Base-by-base conservation (phyloP, 192 early-diverging fungal species). In the Ambispora gerdemannii region DNA sequence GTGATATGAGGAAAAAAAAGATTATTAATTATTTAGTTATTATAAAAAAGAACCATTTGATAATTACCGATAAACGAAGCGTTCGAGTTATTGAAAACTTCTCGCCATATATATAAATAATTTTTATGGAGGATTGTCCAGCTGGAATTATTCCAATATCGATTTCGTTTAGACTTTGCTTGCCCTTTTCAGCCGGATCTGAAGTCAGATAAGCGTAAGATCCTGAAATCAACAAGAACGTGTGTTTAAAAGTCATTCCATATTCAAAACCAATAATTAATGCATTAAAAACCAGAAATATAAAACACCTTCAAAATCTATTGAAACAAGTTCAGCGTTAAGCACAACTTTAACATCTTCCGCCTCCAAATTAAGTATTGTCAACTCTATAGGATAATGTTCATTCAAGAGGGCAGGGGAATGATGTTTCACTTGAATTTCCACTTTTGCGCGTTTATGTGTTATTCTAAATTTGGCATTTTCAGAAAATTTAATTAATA, bases 401-500 rank as follows among this genome's bases (percentile, higher is more conserved):
- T 91, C 90, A 61, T 92, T 87, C 60, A 92, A 63, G n/a, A 87
- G 73, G 1, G 86, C 87, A 19, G 90, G 90, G 1, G 89, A 74
- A 24, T 66, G 67, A 62, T 90, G 84, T 0, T 74, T 67, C 1
- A 83, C 70, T 32, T 72, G 62, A 32, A 92, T 78, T 36, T 78
- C 75, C 0, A 92, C 61, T 27, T 86, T 86, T 31, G 91, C 87
- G 47, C 86, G 86, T 24, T 81, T 78, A 72, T 87, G 82, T 7
- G 81, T 78, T 10, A 91, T 78, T 2, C 84, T 77, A 30, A 66
- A 4, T n/a, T 38, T 7, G 13, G 1, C 25, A 63, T 20, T 25
- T 20, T 33, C 24, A 24, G 25, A 27, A 66, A 66, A 58, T 51
- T 1, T 19, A 47, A n/a, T n/a, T n/a, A n/a, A n/a, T n/a, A 51